Evolutionary conservation across 768 basidiomycete species (phyloP).

Genomic region (Phanerodontia chrysosporium): DNA sequence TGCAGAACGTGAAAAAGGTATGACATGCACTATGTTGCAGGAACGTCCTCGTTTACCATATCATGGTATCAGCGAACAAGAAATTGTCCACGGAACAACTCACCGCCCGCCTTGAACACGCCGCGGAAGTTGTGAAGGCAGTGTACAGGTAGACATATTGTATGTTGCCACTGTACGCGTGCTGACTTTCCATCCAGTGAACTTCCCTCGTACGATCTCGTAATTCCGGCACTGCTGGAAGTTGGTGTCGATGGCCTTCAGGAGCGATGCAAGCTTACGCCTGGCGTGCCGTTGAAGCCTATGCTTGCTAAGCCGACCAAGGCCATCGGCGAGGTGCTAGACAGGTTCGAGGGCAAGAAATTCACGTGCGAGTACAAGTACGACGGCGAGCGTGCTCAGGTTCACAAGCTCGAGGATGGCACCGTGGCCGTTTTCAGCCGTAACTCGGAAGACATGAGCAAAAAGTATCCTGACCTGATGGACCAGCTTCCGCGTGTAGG

Average conservation of each 20-base stretch:
- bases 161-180: too few species aligned
- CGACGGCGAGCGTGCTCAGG: constrained; percentile 96
- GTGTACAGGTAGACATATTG: constrained; percentile 75
- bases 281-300: constrained; percentile 94
- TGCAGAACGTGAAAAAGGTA: constrained; percentile 67
- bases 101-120: constrained; percentile 68
- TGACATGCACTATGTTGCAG: constrained; percentile 4
- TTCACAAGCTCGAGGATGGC: constrained; percentile 80
- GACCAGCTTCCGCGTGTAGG: constrained; percentile 83
- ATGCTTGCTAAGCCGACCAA: constrained; percentile 99
- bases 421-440: constrained; percentile 89
- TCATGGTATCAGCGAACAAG: constrained; percentile 54
- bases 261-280: constrained; percentile 83
- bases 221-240: constrained; percentile 85
- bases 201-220: constrained; percentile 86
- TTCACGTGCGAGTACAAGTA: constrained; percentile 99
- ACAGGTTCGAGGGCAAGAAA: constrained; percentile 90
- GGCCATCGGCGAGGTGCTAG: constrained; percentile 95
- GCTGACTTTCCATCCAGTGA: constrained; percentile 55
- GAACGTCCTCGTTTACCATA: background rate
- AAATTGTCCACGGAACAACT: constrained; percentile 74
- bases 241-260: constrained; percentile 67
- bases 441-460: constrained; percentile 99
- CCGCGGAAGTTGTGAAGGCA: constrained; percentile 71
- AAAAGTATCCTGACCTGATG: constrained; percentile 98